Base-by-base conservation (phyloP, 108 stramenopile species). In the Cylindrotheca fusiformis region DNA sequence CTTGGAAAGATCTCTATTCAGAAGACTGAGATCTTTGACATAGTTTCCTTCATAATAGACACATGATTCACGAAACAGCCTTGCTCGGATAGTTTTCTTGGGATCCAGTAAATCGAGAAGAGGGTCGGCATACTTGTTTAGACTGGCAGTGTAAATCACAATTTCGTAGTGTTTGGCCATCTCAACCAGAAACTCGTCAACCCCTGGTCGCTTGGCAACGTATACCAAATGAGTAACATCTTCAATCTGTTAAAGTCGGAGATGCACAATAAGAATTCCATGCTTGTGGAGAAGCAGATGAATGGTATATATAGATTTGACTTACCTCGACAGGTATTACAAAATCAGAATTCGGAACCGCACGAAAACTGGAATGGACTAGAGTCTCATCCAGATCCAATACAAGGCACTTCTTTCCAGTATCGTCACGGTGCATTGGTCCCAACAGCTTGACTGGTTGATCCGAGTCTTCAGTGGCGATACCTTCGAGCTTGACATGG, bases 311-410 rank as follows among this genome's bases (percentile, higher is more conserved):
- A 44, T 22, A 58, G 5, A 20, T 23, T 6, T 23, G 26, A 86
- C 84, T 23, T 64, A 98, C 96, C 72, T 88, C 90, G 45, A 99
- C 97, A 51, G 97, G 96, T 63, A 99, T 96, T n/a, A 97, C 87
- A 79, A 96, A 97, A 82, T 98, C 97, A 6, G 99, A 94, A 19
- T 87, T 87, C 2, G 90, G 73, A 12, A 98, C 95, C 1, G 97
- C 95, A 67, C 96, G 78, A 58, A 98, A 98, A 58, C 95, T 97
- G 20, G 94, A 96, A 77, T 98, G 99, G 4, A 98, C 97, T 21
- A 99, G 67, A 4, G 99, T 99, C 69, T 99, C 99, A 68, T 99
- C 99, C 52, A 99, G 69, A 60, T 99, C 99, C 32, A 99, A 80
- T 30, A 97, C 95, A 28, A 99, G 81, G 79, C 95, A 95, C 50